phyloP scores from a whole-genome alignment of 2,329 filamentous ascomycete genomes.

The Fusarium sp. region DNA sequence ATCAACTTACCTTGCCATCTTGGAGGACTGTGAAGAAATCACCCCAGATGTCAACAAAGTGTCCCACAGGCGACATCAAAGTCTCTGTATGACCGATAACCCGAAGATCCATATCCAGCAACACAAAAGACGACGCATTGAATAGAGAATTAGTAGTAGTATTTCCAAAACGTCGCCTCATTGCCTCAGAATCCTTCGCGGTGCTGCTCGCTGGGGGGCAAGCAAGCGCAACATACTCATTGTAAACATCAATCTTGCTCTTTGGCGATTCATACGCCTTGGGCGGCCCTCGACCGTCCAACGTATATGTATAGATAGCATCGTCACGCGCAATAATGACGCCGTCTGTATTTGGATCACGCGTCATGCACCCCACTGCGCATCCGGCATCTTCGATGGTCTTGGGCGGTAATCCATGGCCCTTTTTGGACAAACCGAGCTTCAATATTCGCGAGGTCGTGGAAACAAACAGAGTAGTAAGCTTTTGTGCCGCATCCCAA shows the following conservation, averaged over 20 bases:
- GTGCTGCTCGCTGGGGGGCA: constrained; percentile 73
- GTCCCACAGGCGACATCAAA: constrained; percentile 79
- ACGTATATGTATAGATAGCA: constrained; percentile 91
- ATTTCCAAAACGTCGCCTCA: constrained; percentile 76
- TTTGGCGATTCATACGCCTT: constrained; percentile 94
- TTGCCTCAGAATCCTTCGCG: constrained; percentile 63
- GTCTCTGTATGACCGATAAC: constrained; percentile 91
- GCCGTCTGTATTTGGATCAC: constrained; percentile 80
- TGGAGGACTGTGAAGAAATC: constrained; percentile 89
- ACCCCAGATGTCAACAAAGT: constrained; percentile 87
- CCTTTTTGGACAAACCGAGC: constrained; percentile 84
- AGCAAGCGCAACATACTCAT: constrained; percentile 86
- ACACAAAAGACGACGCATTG: constrained; percentile 84
- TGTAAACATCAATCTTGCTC: constrained; percentile 78
- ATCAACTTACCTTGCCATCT: constrained; percentile 79
- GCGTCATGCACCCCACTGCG: constrained; percentile 92
- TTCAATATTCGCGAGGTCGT: constrained; percentile 90
- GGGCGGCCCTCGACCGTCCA: constrained; percentile 84
- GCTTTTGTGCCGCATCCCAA: constrained; percentile 56
- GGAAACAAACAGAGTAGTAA: constrained; percentile 87
- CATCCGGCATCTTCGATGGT: constrained; percentile 91
- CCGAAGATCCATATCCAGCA: constrained; percentile 90
- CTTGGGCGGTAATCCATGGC: constrained; percentile 87
- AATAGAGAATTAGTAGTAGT: constrained; percentile 77
- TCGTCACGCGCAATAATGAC: constrained; percentile 94